These are phyloP conservation scores for Serpula lacrymans DNA, from an alignment of 768 basidiomycete species.

Conservation along the genomic window DNA sequence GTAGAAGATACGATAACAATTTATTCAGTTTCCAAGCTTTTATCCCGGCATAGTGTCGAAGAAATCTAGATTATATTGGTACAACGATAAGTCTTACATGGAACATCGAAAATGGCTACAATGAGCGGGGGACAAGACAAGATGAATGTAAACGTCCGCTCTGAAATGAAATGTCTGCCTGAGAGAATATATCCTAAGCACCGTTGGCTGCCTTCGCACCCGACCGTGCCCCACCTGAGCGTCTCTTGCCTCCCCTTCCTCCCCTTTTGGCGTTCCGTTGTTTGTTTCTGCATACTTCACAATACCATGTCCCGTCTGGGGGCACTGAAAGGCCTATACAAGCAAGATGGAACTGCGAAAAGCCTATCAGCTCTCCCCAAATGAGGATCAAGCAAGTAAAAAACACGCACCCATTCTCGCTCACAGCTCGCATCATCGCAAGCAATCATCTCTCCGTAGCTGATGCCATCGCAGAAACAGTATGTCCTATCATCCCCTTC, in stretches of 20 bases:
- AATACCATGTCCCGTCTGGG: conserved; percentile 76
- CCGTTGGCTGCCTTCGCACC: conserved; percentile 26
- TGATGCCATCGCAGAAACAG: conserved; percentile 81
- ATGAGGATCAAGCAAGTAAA: conserved; percentile 5
- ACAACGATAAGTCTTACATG: too few species aligned
- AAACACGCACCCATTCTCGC: conserved; percentile 81
- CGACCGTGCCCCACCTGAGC: conserved; percentile 34
- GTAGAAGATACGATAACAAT: too few species aligned
- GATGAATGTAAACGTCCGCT: too few species aligned
- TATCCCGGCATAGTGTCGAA: too few species aligned
- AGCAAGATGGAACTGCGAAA: conserved; percentile 68
- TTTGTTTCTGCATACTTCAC: conserved; percentile 61
- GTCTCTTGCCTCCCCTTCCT: conserved; percentile 51
- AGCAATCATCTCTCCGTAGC: conserved; percentile 94
- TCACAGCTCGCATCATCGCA: conserved; percentile 82
- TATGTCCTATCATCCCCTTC: conserved; percentile 63
- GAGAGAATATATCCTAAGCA: too few species aligned
- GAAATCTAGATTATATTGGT: too few species aligned
- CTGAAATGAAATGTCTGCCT: too few species aligned
- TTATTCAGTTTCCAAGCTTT: too few species aligned
- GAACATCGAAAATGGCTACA: too few species aligned
- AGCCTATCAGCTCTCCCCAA: conserved; percentile 8
- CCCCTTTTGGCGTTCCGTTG: conserved; percentile 48
- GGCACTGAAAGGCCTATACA: conserved; percentile 67
- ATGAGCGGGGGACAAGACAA: too few species aligned